phyloP scores from a whole-genome alignment of 371 early-diverging fungal genomes.

The Batrachochytrium dendrobatidis region DNA sequence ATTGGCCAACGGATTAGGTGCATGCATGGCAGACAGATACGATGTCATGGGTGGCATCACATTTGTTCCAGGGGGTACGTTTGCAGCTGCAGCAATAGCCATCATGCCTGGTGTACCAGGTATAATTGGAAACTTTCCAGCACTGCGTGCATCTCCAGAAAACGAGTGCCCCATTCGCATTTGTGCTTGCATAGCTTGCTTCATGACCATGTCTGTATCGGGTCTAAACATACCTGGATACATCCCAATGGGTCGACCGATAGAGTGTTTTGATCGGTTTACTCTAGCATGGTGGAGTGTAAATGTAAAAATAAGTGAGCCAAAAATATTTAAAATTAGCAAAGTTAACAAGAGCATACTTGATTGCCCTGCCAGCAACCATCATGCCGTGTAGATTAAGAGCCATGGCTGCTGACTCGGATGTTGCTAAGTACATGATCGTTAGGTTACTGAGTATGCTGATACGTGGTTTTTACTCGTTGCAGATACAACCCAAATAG shows the following conservation, averaged over 20 bases:
- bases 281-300: constrained; percentile 41
- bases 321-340: constrained; percentile 1
- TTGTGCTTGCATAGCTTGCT: constrained; percentile 39
- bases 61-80: background rate
- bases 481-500: background rate
- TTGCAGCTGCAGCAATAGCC: background rate
- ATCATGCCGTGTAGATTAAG: constrained; percentile 50
- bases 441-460: background rate
- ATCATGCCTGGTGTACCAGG: background rate
- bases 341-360: constrained; percentile 22
- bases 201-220: constrained; percentile 33
- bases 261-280: constrained; percentile 59
- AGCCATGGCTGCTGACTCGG: constrained; percentile 49
- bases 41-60: background rate
- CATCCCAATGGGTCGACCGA: constrained; percentile 45
- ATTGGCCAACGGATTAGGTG: background rate
- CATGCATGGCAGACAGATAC: background rate
- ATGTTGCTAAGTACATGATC: constrained; percentile 22
- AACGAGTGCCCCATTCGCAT: constrained; percentile 19
- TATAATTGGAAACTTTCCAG: background rate
- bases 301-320: background rate
- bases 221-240: constrained; percentile 21
- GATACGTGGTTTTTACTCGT: background rate
- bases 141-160: constrained; percentile 11
- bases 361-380: constrained; percentile 49